These are phyloP conservation scores for Alternaria sp. DNA, from an alignment of 2,329 filamentous ascomycete species.

Conservation along the genomic window DNA sequence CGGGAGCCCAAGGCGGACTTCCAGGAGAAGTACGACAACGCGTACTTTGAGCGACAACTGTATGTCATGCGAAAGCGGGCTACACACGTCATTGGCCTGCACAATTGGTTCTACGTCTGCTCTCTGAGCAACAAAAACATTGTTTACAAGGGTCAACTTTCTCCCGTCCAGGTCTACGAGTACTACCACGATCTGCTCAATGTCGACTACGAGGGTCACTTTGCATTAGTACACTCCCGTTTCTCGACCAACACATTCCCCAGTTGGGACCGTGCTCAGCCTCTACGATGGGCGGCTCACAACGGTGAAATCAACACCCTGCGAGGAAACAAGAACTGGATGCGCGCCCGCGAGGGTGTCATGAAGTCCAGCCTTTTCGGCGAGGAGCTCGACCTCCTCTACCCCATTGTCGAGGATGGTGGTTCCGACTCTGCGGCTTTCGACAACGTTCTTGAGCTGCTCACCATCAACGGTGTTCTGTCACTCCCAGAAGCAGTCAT, in stretches of 20 bases:
- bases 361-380: slow-evolving; percentile 93
- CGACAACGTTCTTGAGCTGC: slow-evolving; percentile 91
- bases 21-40: slow-evolving; percentile 80
- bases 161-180: slow-evolving; percentile 93
- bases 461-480: slow-evolving; percentile 94
- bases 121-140: slow-evolving; percentile 98
- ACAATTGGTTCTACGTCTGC: slow-evolving; percentile 99
- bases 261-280: slow-evolving; percentile 97
- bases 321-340: slow-evolving; percentile 99
- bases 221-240: slow-evolving; percentile 93
- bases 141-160: slow-evolving; percentile 96
- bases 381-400: slow-evolving; percentile 87
- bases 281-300: slow-evolving; percentile 94
- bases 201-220: slow-evolving; percentile 96
- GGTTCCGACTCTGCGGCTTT: slow-evolving; percentile 97
- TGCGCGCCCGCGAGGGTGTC: slow-evolving; percentile 94
- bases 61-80: slow-evolving; percentile 94
- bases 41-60: slow-evolving; percentile 88
- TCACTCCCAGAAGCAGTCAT: slow-evolving; percentile 96
- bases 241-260: slow-evolving; percentile 99
- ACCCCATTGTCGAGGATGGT: slow-evolving; percentile 94
- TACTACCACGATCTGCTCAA: slow-evolving; percentile 98
- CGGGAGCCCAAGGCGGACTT: slow-evolving; percentile 80
- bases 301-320: slow-evolving; percentile 99
- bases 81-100: slow-evolving; percentile 90